phyloP scores from a whole-genome alignment of 176 grass and related monocot species.

The Zoysia japonica region DNA sequence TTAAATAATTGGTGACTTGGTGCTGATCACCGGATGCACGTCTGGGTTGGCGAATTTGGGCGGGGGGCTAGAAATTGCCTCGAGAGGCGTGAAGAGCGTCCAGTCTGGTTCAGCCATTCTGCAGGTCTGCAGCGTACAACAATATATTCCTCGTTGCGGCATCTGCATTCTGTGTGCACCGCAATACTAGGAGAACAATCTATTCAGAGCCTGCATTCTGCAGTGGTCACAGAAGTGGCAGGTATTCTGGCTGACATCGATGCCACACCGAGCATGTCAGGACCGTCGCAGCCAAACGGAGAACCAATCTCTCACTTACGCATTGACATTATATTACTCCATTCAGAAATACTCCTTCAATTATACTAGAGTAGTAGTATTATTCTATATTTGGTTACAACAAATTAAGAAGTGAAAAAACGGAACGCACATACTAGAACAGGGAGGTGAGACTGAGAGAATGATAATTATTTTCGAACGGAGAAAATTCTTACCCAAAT shows the following conservation, averaged over 20 bases:
- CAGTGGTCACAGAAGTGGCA: not conserved
- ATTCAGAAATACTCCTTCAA: too few species aligned
- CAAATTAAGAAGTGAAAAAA: too few species aligned
- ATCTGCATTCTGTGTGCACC: not conserved
- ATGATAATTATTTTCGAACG: too few species aligned
- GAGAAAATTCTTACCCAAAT: not conserved
- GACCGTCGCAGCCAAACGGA: not conserved
- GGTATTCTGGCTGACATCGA: not conserved
- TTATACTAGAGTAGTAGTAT: too few species aligned
- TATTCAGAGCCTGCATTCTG: constrained; percentile 4
- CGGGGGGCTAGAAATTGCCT: not conserved
- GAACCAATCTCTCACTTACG: not conserved
- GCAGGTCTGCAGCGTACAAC: constrained; percentile 17
- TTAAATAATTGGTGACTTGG: constrained; percentile 25
- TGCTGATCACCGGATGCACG: not conserved
- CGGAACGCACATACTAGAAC: too few species aligned
- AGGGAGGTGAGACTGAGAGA: too few species aligned
- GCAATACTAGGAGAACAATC: not conserved
- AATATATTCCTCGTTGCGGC: not conserved
- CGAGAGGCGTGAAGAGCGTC: not conserved
- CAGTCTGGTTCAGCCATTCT: not conserved
- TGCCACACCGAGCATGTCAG: not conserved
- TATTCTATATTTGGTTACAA: too few species aligned
- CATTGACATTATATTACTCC: too few species aligned
- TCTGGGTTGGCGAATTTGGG: not conserved